Conservation (phyloP, 2,329 filamentous ascomycete species). For the Ophidiomyces ophidiicola region DNA sequence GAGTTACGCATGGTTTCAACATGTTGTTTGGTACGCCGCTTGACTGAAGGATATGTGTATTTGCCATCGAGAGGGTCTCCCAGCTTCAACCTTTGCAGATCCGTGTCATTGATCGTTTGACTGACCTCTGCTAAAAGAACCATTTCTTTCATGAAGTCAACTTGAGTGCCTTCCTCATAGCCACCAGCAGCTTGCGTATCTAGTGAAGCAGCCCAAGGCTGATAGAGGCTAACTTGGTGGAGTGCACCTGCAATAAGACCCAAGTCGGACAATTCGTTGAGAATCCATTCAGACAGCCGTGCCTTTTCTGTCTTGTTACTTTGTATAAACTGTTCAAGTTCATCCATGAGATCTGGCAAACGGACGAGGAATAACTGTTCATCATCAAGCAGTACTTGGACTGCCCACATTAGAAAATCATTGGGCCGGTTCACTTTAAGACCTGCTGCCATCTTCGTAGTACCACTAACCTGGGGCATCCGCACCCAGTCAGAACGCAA, state of each 20-base stretch:
- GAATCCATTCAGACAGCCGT: slow-evolving; percentile 30
- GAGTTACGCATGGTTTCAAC: slow-evolving; percentile 35
- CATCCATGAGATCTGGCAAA: slow-evolving; percentile 34
- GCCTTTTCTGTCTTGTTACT: slow-evolving; percentile 26
- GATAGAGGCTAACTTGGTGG: slow-evolving; percentile 36
- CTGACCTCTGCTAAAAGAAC: slow-evolving; percentile 1
- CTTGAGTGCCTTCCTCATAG: slow-evolving; percentile 13
- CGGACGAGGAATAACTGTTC: slow-evolving; percentile 24
- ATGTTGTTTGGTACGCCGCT: slow-evolving; percentile 36
- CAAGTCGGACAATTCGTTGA: slow-evolving; percentile 33
- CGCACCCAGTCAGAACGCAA: slow-evolving; percentile 28
- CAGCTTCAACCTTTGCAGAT: slow-evolving; percentile 1
- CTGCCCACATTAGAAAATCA: slow-evolving; percentile 27
- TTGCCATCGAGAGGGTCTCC: slow-evolving; percentile 19
- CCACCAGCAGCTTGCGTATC: slow-evolving; percentile 21
- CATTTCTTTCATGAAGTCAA: neutral
- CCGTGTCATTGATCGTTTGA: neutral
- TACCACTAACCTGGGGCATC: slow-evolving; percentile 17
- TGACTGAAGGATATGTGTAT: slow-evolving; percentile 40
- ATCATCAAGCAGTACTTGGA: slow-evolving; percentile 32
- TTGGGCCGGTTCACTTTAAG: neutral
- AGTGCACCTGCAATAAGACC: slow-evolving; percentile 36
- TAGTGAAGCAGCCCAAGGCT: slow-evolving; percentile 33
- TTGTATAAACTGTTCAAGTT: slow-evolving; percentile 35
- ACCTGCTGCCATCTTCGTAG: slow-evolving; percentile 8